phyloP scores from a whole-genome alignment of 1,284 basidiomycete species.

The Cystobasidium sp. region DNA sequence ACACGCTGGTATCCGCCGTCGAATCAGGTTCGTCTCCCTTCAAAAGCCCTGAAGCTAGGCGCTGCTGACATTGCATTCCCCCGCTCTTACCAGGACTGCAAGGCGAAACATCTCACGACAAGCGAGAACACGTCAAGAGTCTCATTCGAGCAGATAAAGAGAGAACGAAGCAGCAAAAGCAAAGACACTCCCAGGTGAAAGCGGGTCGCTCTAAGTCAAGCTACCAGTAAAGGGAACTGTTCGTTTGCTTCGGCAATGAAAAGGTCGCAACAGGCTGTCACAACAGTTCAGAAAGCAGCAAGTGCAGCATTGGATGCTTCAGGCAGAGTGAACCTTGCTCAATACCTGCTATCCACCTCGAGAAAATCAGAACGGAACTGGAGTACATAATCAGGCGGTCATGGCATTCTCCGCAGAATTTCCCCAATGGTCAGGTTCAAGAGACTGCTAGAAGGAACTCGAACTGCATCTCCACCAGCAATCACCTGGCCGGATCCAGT shows the following conservation, averaged over 20 bases:
- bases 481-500: too few relatives aligned
- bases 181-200: slow-evolving; percentile 18
- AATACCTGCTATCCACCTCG: too few relatives aligned
- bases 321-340: too few relatives aligned
- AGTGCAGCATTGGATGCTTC: too few relatives aligned
- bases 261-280: neutral
- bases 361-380: too few relatives aligned
- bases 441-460: too few relatives aligned
- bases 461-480: too few relatives aligned
- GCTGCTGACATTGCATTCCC: neutral
- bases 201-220: slow-evolving; percentile 20
- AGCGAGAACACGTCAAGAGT: slow-evolving; percentile 27
- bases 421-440: too few relatives aligned
- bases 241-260: neutral
- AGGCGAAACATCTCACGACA: slow-evolving; percentile 35
- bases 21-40: neutral
- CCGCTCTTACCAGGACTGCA: slow-evolving; percentile 16
- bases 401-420: too few relatives aligned
- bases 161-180: slow-evolving; percentile 26
- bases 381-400: too few relatives aligned
- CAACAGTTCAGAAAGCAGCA: neutral
- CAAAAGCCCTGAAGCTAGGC: neutral
- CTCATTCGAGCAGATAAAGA: slow-evolving; percentile 30
- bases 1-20: slow-evolving; percentile 5
- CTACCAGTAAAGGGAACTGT: neutral